Base-by-base conservation (phyloP, 768 basidiomycete genomes). In the Pleurotus pulmonarius region DNA sequence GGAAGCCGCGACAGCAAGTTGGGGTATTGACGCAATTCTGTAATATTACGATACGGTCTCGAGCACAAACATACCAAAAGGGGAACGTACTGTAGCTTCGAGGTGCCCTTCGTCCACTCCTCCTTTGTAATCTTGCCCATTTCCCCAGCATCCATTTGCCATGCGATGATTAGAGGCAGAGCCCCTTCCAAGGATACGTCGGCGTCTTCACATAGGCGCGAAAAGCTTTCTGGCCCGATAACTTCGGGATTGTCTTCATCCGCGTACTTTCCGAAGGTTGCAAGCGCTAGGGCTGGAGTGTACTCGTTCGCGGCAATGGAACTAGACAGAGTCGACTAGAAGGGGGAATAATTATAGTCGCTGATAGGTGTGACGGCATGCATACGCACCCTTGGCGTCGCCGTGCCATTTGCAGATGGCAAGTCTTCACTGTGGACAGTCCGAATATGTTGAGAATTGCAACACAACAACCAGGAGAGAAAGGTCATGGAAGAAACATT, bases 161-260 rank as follows among this genome's bases (percentile, higher is more conserved):
- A 93, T 20, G 88, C 82, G 12, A 92, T 73, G 15, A 92, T 75
- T 53, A 93, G 74, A 16, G 90, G 87, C 59, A 83, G 70, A 5
- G 86, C 75, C 26, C 90, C 88, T 16, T 92, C 90, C 68, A 94
- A 72, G 0, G 88, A 75, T 46, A 92, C 79, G n/a, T 80, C 72
- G 11, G 85, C 82, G 59, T 92, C 88, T 22, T 60, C 76, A 70
- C 88, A 94, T 25, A 94, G 70, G 52, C 70, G 75, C 68, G 87
- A 84, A 59, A 92, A 83, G 2, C 90, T 89, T 57, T 85, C 88
- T 1, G 87, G 80, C 0, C 84, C 86, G 62, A 94, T 91, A 44
- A 80, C 72, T 46, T 71, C 65, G 11, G 81, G 73, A 22, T 77
- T 72, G 47, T 90, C 88, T 9, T 60, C 63, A 58, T 83, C 82